Percentiles rank a stretch among this genome's conserved stretches.
Conservation (phyloP, 345 rosid genomes). For the Gossypium stocksii region DNA sequence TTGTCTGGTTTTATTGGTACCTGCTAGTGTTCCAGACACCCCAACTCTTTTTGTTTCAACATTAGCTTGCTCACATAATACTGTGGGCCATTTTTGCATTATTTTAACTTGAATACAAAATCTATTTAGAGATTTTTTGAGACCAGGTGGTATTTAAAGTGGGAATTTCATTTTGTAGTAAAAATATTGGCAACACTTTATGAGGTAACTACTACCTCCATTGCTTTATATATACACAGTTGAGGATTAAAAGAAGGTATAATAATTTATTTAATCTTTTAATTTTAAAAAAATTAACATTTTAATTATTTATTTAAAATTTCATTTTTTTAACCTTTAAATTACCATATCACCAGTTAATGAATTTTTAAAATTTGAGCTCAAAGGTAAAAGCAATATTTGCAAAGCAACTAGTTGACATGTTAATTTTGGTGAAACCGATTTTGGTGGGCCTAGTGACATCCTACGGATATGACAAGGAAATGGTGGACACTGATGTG, state of each 20-base stretch:
- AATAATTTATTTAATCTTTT: too few species aligned
- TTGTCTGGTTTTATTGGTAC: conserved; percentile 12
- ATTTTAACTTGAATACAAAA: too few species aligned
- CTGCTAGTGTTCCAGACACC: neutral
- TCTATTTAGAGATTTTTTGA: neutral
- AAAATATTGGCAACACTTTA: too few species aligned
- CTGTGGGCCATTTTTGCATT: conserved; percentile 8
- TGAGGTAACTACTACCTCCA: too few species aligned
- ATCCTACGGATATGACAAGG: conserved; percentile 71
- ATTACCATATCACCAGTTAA: too few species aligned
- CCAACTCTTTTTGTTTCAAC: neutral
- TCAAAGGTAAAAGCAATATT: neutral
- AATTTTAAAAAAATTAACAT: too few species aligned
- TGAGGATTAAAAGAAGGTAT: too few species aligned
- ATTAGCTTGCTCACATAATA: neutral
- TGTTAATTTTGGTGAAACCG: conserved; percentile 28
- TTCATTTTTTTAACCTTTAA: too few species aligned
- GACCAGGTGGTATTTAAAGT: neutral
- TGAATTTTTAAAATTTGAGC: too few species aligned
- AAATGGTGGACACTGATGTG: conserved; percentile 39
- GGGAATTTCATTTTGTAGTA: too few species aligned
- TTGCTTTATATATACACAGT: too few species aligned
- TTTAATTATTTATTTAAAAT: too few species aligned
- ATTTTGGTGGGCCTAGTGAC: conserved; percentile 60
- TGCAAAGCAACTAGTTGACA: neutral